phyloP scores from a whole-genome alignment of 768 basidiomycete genomes.

The Lepiota venenata region DNA sequence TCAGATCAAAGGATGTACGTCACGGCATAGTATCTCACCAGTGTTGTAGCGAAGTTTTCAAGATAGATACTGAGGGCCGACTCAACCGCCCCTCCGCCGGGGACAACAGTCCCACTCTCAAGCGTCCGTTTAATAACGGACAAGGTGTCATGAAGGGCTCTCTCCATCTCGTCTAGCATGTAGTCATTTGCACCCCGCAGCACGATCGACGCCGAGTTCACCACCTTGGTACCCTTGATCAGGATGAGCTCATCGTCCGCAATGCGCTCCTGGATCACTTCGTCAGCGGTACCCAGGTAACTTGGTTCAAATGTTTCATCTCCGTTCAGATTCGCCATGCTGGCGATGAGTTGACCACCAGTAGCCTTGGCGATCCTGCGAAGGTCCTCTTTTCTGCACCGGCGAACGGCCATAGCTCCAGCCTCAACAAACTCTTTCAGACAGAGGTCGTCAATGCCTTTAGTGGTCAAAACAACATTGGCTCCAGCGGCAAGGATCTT shows the following conservation, averaged over 20 bases:
- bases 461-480: slow-evolving; percentile 95
- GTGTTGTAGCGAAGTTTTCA: slow-evolving; percentile 97
- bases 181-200: slow-evolving; percentile 98
- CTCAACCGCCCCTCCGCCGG: slow-evolving; percentile 97
- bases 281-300: slow-evolving; percentile 89
- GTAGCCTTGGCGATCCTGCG: slow-evolving; percentile 96
- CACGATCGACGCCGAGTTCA: slow-evolving; percentile 89
- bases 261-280: slow-evolving; percentile 95
- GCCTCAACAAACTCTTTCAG: slow-evolving; percentile 99
- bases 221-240: slow-evolving; percentile 96
- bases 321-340: slow-evolving; percentile 93
- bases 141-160: slow-evolving; percentile 90
- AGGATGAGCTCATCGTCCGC: slow-evolving; percentile 98
- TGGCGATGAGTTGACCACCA: slow-evolving; percentile 89
- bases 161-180: slow-evolving; percentile 99
- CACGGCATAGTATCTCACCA: slow-evolving; percentile 53
- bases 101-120: slow-evolving; percentile 94
- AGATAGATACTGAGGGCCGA: slow-evolving; percentile 95
- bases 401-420: slow-evolving; percentile 96
- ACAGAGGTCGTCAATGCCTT: slow-evolving; percentile 97
- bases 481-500: slow-evolving; percentile 96
- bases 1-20: not conserved
- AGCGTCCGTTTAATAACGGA: slow-evolving; percentile 96
- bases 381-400: slow-evolving; percentile 97
- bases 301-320: slow-evolving; percentile 96